Evolutionary conservation across 805 yeast species (phyloP), one percentile per base, ranked within the genome.

Genomic region (Lipomyces chichibuensis): DNA sequence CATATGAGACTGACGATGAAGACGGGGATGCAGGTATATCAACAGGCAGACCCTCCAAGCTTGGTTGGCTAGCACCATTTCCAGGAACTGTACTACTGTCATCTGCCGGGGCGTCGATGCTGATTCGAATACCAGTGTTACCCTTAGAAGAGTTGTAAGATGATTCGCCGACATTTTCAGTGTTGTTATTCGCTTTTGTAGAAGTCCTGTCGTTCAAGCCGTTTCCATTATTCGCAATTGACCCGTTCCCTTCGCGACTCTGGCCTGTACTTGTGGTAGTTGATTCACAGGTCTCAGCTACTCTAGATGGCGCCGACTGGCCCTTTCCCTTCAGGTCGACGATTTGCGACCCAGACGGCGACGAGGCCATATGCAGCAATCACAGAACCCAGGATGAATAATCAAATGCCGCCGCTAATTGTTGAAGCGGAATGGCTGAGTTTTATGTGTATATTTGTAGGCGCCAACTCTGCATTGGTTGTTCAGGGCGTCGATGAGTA

Each of bases 341-440:
- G 55, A 32, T 29, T 57, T 46, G 63, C 55, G 59, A 33, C 63
- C 57, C 59, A 43, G 66, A 58, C 55, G 66, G 62, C 66, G 23
- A 29, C 33, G 59, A 63, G 56, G 63, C 62, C 66, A 63, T 63
- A 53, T 46, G 43, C 53, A 14, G 58, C 33, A n/a, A 49, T 43
- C 49, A 29, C 32, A 13, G 57, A 17, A 25, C 37, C 37, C 37
- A 25, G 39, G 6, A 29, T 6, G 33, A 6, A 25, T 14, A 27
- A 13, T 32, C n/a, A n/a, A 54, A 25, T n/a, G 13, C 35, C 39
- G 37, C 37, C 43, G 37, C 37, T 33, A 54, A 13, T 23, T 54
- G 23, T n/a, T n/a, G 37, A n/a, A 29, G 35, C 57, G 27, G 25
- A 4, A 54, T 54, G 35, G 37, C 33, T 29, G 57, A 14, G n/a